A percentile compares a stretch with the other conserved stretches of the same genome.
These are phyloP conservation scores for Fragaria iinumae DNA, from an alignment of 306 rosid genomes.

Conservation along the genomic window DNA sequence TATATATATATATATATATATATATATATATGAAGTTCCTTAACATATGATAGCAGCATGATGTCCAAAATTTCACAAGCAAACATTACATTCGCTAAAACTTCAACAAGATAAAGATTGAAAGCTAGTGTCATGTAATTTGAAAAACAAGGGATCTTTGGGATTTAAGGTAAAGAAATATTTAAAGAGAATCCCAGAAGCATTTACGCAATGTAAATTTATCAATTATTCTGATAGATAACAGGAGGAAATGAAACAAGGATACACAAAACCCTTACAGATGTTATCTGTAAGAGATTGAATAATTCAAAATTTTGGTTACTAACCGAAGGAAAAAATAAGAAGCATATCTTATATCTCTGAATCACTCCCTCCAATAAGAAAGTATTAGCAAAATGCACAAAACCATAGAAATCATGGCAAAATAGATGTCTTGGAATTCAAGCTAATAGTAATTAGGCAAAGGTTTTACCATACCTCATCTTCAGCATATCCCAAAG, in stretches of 20 bases:
- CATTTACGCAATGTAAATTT: not conserved
- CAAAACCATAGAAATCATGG: slow-evolving; percentile 2
- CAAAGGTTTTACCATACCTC: slow-evolving; percentile 54
- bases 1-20: no score
- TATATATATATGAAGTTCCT: not conserved
- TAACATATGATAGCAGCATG: not conserved
- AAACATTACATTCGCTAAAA: not conserved
- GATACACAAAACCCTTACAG: not conserved
- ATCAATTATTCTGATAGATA: not conserved
- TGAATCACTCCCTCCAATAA: not conserved
- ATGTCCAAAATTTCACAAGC: not conserved
- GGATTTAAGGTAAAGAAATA: not conserved
- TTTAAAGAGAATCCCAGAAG: not conserved
- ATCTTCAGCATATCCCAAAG: slow-evolving; percentile 75
- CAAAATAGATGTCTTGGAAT: slow-evolving; percentile 10
- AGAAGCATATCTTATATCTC: not conserved
- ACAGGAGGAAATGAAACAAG: not conserved
- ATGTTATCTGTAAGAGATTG: not conserved
- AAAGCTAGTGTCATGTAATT: not conserved
- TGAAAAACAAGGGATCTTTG: not conserved
- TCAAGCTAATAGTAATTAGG: not conserved
- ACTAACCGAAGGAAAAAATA: not conserved
- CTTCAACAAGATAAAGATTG: not conserved
- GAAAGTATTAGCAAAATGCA: not conserved
- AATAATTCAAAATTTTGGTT: not conserved